phyloP scores from a whole-genome alignment of 495 filamentous ascomycete species.

The Penicillium tannophilum region DNA sequence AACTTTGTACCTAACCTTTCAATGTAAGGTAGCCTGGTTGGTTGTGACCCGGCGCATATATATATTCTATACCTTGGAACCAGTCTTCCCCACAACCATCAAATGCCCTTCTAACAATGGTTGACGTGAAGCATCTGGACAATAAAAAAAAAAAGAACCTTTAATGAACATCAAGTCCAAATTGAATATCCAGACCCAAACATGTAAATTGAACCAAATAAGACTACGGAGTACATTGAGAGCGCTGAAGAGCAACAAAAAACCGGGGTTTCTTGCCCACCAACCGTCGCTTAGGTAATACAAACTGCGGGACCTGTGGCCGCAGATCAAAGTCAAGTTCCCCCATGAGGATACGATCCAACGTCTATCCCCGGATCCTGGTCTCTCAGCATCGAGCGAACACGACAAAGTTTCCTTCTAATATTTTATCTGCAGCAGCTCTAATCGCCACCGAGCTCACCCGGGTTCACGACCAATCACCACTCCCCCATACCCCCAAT shows the following conservation, averaged over 20 bases:
- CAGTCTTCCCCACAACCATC: too few relatives aligned
- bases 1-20: too few relatives aligned
- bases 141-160: not conserved
- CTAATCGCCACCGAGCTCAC: not conserved
- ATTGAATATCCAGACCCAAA: not conserved
- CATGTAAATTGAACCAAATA: too few relatives aligned
- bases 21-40: too few relatives aligned
- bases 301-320: slow-evolving; percentile 6
- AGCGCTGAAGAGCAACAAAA: not conserved
- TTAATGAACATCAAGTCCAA: not conserved
- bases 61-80: too few relatives aligned
- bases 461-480: not conserved
- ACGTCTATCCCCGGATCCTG: not conserved
- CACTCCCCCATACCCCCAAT: not conserved
- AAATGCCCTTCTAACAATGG: too few relatives aligned
- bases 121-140: not conserved
- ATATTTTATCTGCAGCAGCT: not conserved
- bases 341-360: not conserved
- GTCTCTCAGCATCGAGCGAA: not conserved
- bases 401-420: not conserved
- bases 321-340: slow-evolving; percentile 7
- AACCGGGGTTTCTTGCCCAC: not conserved
- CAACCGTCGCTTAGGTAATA: not conserved
- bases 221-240: too few relatives aligned
- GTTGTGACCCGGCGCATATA: too few relatives aligned